Evolutionary conservation across 2,329 filamentous ascomycete species (phyloP), one percentile per base, ranked within the genome.

Genomic region (Stachybotrys echinatus): DNA sequence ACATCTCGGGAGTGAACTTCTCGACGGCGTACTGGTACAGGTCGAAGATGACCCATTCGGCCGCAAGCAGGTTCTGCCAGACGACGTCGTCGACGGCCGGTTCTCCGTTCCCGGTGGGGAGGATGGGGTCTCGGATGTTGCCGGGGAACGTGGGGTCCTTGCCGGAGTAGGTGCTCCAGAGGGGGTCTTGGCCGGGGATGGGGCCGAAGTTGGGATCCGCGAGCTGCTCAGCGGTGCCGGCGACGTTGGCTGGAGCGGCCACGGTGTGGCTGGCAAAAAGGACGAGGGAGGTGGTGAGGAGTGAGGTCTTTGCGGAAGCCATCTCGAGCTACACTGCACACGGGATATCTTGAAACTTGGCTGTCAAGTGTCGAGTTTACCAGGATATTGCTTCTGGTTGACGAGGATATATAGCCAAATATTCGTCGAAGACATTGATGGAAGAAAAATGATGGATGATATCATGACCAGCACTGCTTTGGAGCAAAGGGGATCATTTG

Each of bases 41-140:
- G 38, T 55, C 58, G 58, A 66, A 75, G 54, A 75, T 72, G 20
- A 65, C 58, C 72, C 71, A 74, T 58, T 74, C 72, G 17, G 72
- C 72, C 21, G 61, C 57, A 2, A 74, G 62, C 3, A 75, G 62
- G 50, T 74, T 74, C 56, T 74, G 72, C 57, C 67, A 74, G 12
- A 74, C 63, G 10, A 66, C 52, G 49, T 75, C 72, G 45, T 74
- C 72, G 4, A 60, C 57, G 2, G 60, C 70, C 1, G 67, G 58
- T 12, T 21, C 19, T 17, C 47, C 47, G 12, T 48, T 27, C 7
- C 18, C 23, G 10, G 47, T 48, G n/a, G 63, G 54, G 1, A 66
- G 48, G 45, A 72, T 58, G 12, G 67, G 57, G 48, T 57, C 59
- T 6, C 63, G 65, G 23, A 65, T 56, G 46, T 71, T 69, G 12